Base-by-base conservation (phyloP, 139 green algal genomes). In the Chlamydomonas incerta region DNA sequence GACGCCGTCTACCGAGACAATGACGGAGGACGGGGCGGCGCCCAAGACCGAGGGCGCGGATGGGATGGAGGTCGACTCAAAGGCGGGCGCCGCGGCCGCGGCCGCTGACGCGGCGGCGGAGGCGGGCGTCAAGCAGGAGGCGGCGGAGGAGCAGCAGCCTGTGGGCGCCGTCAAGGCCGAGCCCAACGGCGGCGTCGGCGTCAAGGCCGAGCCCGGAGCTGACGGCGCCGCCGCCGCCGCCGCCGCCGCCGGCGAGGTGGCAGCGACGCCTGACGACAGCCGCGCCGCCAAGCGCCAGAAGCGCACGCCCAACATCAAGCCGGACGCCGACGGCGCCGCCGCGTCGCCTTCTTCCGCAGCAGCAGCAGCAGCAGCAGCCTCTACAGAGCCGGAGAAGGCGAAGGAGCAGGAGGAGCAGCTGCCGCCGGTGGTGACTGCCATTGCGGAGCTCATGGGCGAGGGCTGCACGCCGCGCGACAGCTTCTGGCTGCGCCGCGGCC, bases 361-460 rank as follows among this genome's bases (percentile, higher is more conserved):
- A 33, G 52, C 41, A 8, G 11, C 47, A 33, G n/a, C 33, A 18
- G 31, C 62, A 18, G 21, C 62, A 31, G 31, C 3, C 57, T 21
- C 23, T 34, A 20, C 41, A 57, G 33, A 60, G 74, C 18, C n/a
- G 72, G 15, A 67, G 75, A 1, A 21, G 3, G 75, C 2, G 65
- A 58, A 73, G 62, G 37, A 62, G 46, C 47, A 50, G 65, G 31
- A 55, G 35, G 79, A 75, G 79, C 1, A 76, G 66, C n/a, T 69
- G 65, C 66, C 79, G 50, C 47, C 79, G 2, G 80, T 90, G 21
- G 35, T 24, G 6, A 77, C 63, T 9, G 73, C 81, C 0, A 31
- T 91, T 11, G 34, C 60, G 37, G 87, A 91, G 82, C 87, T 91
- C 28, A 60, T 87, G 52, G 70, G 62, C 0, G 79, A 50, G 41